Percentiles rank a stretch among this genome's conserved stretches.
These are phyloP conservation scores for Avena atlantica DNA, from an alignment of 176 grass and related monocot genomes.

Conservation along the genomic window DNA sequence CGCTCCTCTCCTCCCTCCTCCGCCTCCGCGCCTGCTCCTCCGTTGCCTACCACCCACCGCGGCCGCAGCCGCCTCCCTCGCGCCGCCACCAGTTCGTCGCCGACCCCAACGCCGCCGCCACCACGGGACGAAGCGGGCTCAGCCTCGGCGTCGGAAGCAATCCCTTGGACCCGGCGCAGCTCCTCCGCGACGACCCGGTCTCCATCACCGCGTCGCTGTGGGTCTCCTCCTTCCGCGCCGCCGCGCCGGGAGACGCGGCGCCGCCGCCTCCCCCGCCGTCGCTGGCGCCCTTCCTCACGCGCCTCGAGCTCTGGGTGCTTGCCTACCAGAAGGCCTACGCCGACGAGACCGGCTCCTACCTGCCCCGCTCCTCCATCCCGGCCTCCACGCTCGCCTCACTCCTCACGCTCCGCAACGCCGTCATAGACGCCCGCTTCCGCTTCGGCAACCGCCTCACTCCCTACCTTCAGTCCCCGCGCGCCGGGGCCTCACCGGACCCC, in stretches of 20 bases:
- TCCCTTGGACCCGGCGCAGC: conserved; percentile 67
- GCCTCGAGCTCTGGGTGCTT: conserved; percentile 93
- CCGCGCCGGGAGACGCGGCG: not conserved
- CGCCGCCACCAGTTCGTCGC: conserved; percentile 51
- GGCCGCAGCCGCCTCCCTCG: conserved; percentile 7
- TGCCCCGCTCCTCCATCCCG: conserved; percentile 79
- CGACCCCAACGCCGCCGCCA: conserved; percentile 35
- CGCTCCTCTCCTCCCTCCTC: conserved; percentile 47
- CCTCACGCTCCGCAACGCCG: conserved; percentile 84
- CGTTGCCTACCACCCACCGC: conserved; percentile 30
- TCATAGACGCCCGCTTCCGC: conserved; percentile 83
- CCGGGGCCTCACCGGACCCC: conserved; percentile 58
- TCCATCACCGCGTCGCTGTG: conserved; percentile 78
- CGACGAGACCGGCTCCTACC: conserved; percentile 93
- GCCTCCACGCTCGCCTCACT: conserved; percentile 62
- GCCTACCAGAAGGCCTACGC: conserved; percentile 96
- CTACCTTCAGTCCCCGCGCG: conserved; percentile 72
- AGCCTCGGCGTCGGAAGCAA: conserved; percentile 27
- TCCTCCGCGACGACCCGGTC: conserved; percentile 84
- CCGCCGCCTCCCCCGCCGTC: conserved; percentile 39
- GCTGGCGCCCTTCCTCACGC: conserved; percentile 71
- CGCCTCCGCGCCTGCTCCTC: conserved; percentile 57
- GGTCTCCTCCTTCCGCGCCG: conserved; percentile 77
- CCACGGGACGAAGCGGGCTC: conserved; percentile 5
- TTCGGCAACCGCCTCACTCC: conserved; percentile 85